phyloP scores from a whole-genome alignment of 1,139 yeast genomes.

The Entelexis sorbosivorans region DNA sequence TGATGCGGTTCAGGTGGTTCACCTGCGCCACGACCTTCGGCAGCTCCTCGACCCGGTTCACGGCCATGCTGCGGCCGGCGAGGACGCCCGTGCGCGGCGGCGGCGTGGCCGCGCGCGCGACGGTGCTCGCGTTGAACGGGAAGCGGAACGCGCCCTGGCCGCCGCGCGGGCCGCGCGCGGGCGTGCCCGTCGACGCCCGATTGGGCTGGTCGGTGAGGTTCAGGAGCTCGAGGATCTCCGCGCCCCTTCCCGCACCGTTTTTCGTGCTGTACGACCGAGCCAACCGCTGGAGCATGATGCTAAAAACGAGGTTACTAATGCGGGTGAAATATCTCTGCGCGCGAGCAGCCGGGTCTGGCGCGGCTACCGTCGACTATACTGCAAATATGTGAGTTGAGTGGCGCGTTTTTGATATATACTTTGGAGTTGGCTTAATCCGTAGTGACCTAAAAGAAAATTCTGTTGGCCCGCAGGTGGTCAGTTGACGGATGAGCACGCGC shows the following conservation, averaged over 20 bases:
- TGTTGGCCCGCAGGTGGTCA: too few relatives aligned
- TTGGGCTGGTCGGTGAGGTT: slow-evolving; percentile 4
- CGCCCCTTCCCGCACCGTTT: slow-evolving; percentile 3
- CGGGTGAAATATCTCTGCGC: neutral
- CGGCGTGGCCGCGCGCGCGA: slow-evolving; percentile 8
- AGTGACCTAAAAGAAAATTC: too few relatives aligned
- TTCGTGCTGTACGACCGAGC: slow-evolving; percentile 6
- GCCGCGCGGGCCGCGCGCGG: slow-evolving; percentile 5
- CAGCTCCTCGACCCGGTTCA: slow-evolving; percentile 22
- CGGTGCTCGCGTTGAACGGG: slow-evolving; percentile 5
- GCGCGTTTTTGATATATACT: too few relatives aligned
- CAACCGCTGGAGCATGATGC: slow-evolving; percentile 7
- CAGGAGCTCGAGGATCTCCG: slow-evolving; percentile 6
- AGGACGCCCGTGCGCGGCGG: slow-evolving; percentile 30
- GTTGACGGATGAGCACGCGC: too few relatives aligned
- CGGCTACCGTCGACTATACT: too few relatives aligned
- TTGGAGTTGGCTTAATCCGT: too few relatives aligned
- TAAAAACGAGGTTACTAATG: neutral
- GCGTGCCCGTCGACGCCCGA: neutral
- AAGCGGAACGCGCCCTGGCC: slow-evolving; percentile 4
- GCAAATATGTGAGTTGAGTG: too few relatives aligned
- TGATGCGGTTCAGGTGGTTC: slow-evolving; percentile 26
- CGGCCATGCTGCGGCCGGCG: slow-evolving; percentile 30
- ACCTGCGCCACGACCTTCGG: slow-evolving; percentile 26
- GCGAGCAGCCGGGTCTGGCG: too few relatives aligned